Evolutionary conservation across 148 eudicot genomes (phyloP).

Genomic region (Polygonum aviculare): DNA sequence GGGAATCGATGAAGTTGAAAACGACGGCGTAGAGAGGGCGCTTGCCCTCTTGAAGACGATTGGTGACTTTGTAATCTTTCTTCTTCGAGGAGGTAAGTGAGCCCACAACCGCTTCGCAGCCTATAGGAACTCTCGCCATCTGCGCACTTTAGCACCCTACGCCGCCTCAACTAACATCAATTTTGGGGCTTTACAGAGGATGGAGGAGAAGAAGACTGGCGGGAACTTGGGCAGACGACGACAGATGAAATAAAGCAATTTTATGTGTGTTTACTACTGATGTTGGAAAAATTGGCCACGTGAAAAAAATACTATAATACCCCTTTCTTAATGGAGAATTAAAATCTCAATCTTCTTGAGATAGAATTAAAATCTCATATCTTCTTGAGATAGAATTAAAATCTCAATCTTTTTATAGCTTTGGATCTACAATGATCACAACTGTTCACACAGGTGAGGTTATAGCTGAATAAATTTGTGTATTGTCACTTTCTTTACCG

Average conservation of each 20-base stretch:
- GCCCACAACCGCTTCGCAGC: conserved; percentile 87
- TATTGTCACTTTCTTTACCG: no score
- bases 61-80: conserved; percentile 84
- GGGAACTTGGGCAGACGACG: not conserved
- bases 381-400: no score
- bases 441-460: no score
- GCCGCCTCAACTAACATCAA: conserved; percentile 15
- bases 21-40: conserved; percentile 90
- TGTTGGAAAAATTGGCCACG: not conserved
- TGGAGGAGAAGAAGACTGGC: not conserved
- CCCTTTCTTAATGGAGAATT: no score
- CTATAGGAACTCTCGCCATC: conserved; percentile 53
- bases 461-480: no score
- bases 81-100: conserved; percentile 62
- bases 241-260: not conserved
- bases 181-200: not conserved
- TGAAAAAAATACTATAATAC: no score
- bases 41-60: conserved; percentile 92
- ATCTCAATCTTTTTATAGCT: no score
- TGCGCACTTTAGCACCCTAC: conserved; percentile 1
- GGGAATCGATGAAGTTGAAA: conserved; percentile 88
- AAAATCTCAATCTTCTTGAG: no score
- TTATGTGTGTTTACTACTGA: not conserved
- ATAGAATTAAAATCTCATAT: no score
- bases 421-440: no score